Percentiles rank a stretch among this genome's conserved stretches.
phyloP scores from a whole-genome alignment of 1,139 yeast species.

The Candida pseudoviswanathii region DNA sequence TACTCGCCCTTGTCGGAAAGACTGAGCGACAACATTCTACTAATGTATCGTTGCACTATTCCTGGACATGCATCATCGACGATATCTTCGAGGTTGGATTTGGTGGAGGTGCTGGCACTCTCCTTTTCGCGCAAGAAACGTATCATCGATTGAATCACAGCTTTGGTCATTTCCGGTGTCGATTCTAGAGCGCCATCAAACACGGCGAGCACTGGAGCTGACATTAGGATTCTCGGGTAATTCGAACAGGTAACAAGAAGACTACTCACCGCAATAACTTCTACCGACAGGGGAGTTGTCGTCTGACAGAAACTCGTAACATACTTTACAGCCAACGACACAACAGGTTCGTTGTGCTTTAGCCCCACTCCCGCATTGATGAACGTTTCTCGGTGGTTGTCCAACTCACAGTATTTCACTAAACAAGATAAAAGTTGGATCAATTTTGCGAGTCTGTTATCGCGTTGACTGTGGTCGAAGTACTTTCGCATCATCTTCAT shows the following conservation, averaged over 20 bases:
- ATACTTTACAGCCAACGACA: conserved; percentile 57
- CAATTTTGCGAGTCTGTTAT: conserved; percentile 55
- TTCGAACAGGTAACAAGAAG: conserved; percentile 58
- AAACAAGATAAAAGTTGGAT: conserved; percentile 67
- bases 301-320: conserved; percentile 51
- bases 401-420: conserved; percentile 68
- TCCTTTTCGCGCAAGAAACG: conserved; percentile 57
- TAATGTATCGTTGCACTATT: conserved; percentile 63
- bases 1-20: conserved; percentile 42
- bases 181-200: conserved; percentile 53
- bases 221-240: conserved; percentile 64
- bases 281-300: background rate
- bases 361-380: conserved; percentile 42
- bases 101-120: background rate
- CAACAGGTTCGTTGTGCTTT: conserved; percentile 53
- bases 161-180: conserved; percentile 34
- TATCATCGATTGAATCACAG: conserved; percentile 55
- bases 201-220: conserved; percentile 51
- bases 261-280: conserved; percentile 53
- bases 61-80: conserved; percentile 76
- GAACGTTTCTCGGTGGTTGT: conserved; percentile 44
- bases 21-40: conserved; percentile 50
- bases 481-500: conserved; percentile 50
- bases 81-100: conserved; percentile 2
- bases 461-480: conserved; percentile 32